Base-by-base conservation (phyloP, 805 yeast species). In the Yarrowia sp. region DNA sequence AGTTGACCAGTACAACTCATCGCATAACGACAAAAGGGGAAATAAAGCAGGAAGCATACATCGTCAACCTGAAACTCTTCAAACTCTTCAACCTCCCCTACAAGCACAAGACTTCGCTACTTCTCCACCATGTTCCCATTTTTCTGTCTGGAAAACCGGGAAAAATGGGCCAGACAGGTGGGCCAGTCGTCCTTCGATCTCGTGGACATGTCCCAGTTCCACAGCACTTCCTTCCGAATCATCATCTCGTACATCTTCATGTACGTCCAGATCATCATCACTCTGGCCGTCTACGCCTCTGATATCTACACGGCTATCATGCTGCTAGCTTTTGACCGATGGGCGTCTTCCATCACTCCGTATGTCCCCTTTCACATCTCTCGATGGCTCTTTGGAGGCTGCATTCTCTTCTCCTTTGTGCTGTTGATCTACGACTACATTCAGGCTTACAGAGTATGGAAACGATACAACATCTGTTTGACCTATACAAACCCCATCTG, bases 301-400 rank as follows among this genome's bases (percentile, higher is more conserved):
- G 97, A 92, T 79, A 81, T 91, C 30, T 92, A 90, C 79, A 91
- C 97, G 0, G 86, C 94, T 76, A 78, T 92, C 68, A 86, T 85
- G 72, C 83, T 92, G 49, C 79, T 91, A 71, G 95, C 89, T 1
- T 87, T 88, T 75, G 84, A 89, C 73, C 80, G 84, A 55, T 89
- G 94, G 94, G 82, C 87, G 3, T 81, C 86, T 5, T 77, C 81
- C 65, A 76, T 82, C 38, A 73, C 79, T 66, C 87, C 88, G 5
- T 79, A 75, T 70, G 75, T 85, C 3, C 79, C 87, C 0, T 81
- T 84, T 69, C 83, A 73, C 74, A 85, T 83, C 68, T 83, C 81
- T 69, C 85, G 79, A 74, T 89, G 94, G 94, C 78, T 89, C n/a
- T 89, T 89, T 74, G 85, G 89, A 19, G 91, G 88, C 3, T 92